A percentile compares a stretch with the other conserved stretches of the same genome.
phyloP scores from a whole-genome alignment of 2,329 filamentous ascomycete genomes.

The Colletotrichum acutatum region DNA sequence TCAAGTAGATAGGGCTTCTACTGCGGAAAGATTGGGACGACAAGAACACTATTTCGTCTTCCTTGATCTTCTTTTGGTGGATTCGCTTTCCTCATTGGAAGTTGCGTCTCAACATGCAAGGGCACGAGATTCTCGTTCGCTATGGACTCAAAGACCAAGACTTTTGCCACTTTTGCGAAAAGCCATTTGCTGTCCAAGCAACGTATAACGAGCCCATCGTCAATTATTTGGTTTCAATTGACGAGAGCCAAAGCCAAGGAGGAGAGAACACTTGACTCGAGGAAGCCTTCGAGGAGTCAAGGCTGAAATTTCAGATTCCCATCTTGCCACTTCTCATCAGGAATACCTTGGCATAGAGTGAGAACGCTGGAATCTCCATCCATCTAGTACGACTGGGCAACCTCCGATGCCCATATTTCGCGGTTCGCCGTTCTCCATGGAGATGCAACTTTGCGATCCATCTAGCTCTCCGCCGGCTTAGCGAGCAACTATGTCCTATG shows the following conservation, averaged over 20 bases:
- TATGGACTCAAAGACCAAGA: background rate
- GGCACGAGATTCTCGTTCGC: background rate
- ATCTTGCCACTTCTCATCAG: background rate
- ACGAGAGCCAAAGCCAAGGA: background rate
- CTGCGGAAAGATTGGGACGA: background rate
- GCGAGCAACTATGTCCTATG: background rate
- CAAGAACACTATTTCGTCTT: background rate
- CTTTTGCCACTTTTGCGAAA: background rate
- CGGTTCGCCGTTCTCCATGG: conserved; percentile 14
- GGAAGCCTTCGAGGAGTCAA: background rate
- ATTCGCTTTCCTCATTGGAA: background rate
- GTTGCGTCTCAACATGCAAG: background rate
- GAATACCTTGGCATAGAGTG: background rate
- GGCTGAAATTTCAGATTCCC: background rate
- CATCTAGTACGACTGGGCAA: background rate
- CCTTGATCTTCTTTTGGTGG: too few species aligned
- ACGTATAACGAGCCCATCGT: too few species aligned
- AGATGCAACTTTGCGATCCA: background rate
- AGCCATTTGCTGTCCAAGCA: background rate
- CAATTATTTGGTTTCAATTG: background rate
- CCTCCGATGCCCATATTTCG: conserved; percentile 1
- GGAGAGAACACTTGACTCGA: background rate
- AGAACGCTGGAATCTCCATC: background rate
- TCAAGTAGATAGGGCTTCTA: too few species aligned
- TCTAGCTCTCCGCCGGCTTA: background rate